Evolutionary conservation across 2,329 filamentous ascomycete genomes (phyloP).

Genomic region (Septoria petroselini): DNA sequence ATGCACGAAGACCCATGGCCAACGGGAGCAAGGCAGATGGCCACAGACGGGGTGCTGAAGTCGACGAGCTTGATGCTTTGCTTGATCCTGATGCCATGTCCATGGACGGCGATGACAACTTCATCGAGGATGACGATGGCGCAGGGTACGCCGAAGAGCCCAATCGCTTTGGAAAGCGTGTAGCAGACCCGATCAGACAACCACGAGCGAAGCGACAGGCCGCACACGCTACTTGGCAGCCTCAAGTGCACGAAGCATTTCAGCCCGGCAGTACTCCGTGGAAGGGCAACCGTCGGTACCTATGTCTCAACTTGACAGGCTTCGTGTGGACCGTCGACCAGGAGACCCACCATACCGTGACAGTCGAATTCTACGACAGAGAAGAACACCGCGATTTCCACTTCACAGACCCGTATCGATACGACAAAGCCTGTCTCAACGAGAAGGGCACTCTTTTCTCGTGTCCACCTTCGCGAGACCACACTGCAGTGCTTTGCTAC

Average conservation of each 20-base stretch:
- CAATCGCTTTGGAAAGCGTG: conserved; percentile 62
- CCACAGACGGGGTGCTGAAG: conserved; percentile 58
- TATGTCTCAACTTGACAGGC: conserved; percentile 88
- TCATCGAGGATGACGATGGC: conserved; percentile 92
- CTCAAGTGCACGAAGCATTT: conserved; percentile 77
- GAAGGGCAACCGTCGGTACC: conserved; percentile 88
- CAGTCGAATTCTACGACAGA: conserved; percentile 95
- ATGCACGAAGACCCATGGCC: conserved; percentile 55
- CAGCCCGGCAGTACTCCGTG: conserved; percentile 94
- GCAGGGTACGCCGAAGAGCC: conserved; percentile 75
- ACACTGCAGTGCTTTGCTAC: conserved; percentile 86
- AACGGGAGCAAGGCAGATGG: conserved; percentile 53
- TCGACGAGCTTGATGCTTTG: conserved; percentile 75
- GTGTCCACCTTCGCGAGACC: conserved; percentile 63
- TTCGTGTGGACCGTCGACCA: conserved; percentile 98
- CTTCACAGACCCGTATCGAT: conserved; percentile 92
- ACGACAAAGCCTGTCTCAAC: conserved; percentile 90
- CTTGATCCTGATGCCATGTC: conserved; percentile 61
- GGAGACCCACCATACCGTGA: conserved; percentile 82
- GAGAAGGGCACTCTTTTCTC: conserved; percentile 84
- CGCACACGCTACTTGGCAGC: conserved; percentile 51
- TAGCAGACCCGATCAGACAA: conserved; percentile 40
- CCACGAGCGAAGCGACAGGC: conserved; percentile 53
- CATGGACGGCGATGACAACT: conserved; percentile 65
- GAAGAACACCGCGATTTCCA: conserved; percentile 91